Conservation (phyloP, 495 filamentous ascomycete species). For the Parathielavia hyrcaniae region DNA sequence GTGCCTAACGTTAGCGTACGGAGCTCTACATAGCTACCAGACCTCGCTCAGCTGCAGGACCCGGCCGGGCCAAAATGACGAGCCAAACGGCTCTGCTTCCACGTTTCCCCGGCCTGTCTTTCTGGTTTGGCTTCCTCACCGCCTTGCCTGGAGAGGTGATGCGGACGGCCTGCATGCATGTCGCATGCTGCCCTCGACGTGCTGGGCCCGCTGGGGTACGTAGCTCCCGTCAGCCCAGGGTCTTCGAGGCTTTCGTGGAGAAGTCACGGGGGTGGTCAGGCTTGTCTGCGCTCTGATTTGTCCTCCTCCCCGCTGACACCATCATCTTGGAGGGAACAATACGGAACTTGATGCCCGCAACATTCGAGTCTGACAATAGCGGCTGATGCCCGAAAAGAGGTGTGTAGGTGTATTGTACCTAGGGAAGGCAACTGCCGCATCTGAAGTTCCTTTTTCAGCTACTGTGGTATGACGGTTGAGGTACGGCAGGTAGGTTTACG, state of each 20-base stretch:
- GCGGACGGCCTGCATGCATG: conserved; percentile 19
- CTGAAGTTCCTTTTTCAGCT: no score
- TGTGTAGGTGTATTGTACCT: no score
- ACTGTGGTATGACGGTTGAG: no score
- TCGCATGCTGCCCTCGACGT: neutral
- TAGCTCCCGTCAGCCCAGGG: conserved; percentile 3
- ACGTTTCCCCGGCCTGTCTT: conserved; percentile 4
- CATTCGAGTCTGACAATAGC: no score
- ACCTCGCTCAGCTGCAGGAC: conserved; percentile 5
- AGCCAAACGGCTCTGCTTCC: conserved; percentile 15
- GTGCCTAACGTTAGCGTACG: no score
- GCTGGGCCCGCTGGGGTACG: conserved; percentile 7
- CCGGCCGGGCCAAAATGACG: neutral
- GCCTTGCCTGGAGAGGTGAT: conserved; percentile 18
- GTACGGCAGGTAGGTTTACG: no score
- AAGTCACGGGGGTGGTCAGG: conserved; percentile 16
- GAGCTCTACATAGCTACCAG: neutral
- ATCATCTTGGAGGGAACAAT: no score
- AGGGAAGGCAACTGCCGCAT: no score
- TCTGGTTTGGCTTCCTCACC: conserved; percentile 11
- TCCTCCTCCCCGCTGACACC: neutral
- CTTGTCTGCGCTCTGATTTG: neutral
- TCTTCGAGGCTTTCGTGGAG: conserved; percentile 2
- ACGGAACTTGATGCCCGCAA: neutral
- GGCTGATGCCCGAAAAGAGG: no score